Evolutionary conservation across 768 basidiomycete genomes (phyloP).

Genomic region (Collybiopsis confluens): DNA sequence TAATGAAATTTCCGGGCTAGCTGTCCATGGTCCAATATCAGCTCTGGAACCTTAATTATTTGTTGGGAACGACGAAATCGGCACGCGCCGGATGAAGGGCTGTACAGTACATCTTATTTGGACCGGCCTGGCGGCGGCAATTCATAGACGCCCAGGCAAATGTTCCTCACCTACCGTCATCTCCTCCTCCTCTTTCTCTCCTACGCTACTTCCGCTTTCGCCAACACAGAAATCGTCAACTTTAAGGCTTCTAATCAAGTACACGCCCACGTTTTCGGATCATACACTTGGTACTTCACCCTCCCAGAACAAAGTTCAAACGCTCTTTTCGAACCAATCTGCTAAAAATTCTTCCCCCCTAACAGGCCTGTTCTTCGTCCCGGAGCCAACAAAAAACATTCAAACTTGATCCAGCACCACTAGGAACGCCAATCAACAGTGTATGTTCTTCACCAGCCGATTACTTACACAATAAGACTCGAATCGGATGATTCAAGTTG

Average conservation of each 20-base stretch:
- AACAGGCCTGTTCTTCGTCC: constrained; percentile 1
- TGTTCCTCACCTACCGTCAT: neutral
- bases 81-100: no score
- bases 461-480: constrained; percentile 16
- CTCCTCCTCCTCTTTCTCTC: neutral
- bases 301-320: no score
- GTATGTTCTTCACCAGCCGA: constrained; percentile 25
- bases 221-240: constrained; percentile 7
- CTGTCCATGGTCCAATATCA: no score
- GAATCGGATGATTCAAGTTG: constrained; percentile 25
- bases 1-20: no score
- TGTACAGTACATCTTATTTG: no score
- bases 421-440: constrained; percentile 24
- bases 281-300: neutral
- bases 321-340: no score
- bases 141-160: neutral
- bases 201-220: neutral
- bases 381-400: constrained; percentile 1
- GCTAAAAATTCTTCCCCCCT: no score
- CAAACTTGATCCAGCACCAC: constrained; percentile 23
- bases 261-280: neutral
- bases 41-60: no score
- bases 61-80: no score
- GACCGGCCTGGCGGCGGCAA: neutral
- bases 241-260: constrained; percentile 2